Evolutionary conservation across 2,329 filamentous ascomycete species (phyloP).

Genomic region (Colletotrichum sp.): DNA sequence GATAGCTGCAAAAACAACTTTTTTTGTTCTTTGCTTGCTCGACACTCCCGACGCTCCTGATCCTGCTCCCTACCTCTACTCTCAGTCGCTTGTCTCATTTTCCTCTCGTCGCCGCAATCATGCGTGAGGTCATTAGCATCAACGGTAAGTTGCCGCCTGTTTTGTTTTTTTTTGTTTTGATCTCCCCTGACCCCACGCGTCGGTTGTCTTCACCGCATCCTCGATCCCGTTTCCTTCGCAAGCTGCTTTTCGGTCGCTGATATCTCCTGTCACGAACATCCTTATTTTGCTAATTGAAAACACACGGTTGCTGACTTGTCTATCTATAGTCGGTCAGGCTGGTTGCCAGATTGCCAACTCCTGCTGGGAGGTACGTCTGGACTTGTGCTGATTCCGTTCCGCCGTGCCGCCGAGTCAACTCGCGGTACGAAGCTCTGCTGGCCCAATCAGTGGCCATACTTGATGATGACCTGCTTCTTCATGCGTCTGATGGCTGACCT

Average conservation of each 20-base stretch:
- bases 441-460: neutral
- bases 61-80: slow-evolving; percentile 9
- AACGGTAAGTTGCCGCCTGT: slow-evolving; percentile 73
- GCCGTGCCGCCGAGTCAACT: neutral
- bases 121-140: slow-evolving; percentile 99
- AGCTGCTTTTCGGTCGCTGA: neutral
- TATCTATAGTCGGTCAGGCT: slow-evolving; percentile 89
- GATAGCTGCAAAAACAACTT: slow-evolving; percentile 20
- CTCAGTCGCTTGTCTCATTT: slow-evolving; percentile 26
- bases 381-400: neutral
- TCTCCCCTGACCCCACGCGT: slow-evolving; percentile 39
- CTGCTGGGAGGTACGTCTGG: slow-evolving; percentile 95
- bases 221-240: slow-evolving; percentile 25
- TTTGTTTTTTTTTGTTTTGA: slow-evolving; percentile 25
- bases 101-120: slow-evolving; percentile 57
- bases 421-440: neutral
- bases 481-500: neutral
- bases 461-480: neutral
- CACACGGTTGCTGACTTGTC: slow-evolving; percentile 50
- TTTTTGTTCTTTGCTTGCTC: slow-evolving; percentile 6
- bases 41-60: neutral
- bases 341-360: slow-evolving; percentile 99
- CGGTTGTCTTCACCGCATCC: slow-evolving; percentile 48
- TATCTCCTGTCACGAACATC: slow-evolving; percentile 24
- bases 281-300: slow-evolving; percentile 1